These are phyloP conservation scores for Nothophoma quercina DNA, from an alignment of 2,329 filamentous ascomycete genomes.

Conservation along the genomic window DNA sequence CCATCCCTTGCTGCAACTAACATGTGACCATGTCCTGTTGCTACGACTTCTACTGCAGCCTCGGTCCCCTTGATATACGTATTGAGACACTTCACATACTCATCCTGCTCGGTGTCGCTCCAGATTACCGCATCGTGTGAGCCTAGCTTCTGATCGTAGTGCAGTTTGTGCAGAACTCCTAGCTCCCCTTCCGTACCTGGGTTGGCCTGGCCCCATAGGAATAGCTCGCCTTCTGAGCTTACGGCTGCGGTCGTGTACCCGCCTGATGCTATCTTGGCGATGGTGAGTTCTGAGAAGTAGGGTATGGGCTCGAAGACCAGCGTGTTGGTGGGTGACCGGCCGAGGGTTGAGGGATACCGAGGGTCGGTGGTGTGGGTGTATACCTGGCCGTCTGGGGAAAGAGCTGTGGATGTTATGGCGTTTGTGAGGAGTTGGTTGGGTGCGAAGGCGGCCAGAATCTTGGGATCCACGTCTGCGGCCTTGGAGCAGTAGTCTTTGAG, in stretches of 20 bases:
- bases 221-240: constrained; percentile 41
- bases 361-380: constrained; percentile 34
- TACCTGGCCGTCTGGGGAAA: constrained; percentile 25
- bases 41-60: constrained; percentile 33
- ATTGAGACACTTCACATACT: constrained; percentile 35
- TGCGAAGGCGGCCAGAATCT: constrained; percentile 3
- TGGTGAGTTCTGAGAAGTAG: constrained; percentile 36
- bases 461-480: too few species aligned
- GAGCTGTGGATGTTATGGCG: constrained; percentile 32
- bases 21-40: constrained; percentile 39
- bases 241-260: constrained; percentile 45
- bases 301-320: constrained; percentile 25
- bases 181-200: constrained; percentile 31
- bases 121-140: constrained; percentile 1
- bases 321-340: constrained; percentile 21
- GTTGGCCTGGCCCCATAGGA: constrained; percentile 43
- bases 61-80: constrained; percentile 30
- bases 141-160: background rate
- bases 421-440: constrained; percentile 19
- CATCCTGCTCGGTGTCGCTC: constrained; percentile 30
- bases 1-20: constrained; percentile 31
- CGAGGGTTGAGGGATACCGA: constrained; percentile 35
- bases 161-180: constrained; percentile 19
- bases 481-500: background rate
- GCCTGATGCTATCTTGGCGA: constrained; percentile 37